phyloP scores from a whole-genome alignment of 108 stramenopile genomes.

The Cyclotella atomus region DNA sequence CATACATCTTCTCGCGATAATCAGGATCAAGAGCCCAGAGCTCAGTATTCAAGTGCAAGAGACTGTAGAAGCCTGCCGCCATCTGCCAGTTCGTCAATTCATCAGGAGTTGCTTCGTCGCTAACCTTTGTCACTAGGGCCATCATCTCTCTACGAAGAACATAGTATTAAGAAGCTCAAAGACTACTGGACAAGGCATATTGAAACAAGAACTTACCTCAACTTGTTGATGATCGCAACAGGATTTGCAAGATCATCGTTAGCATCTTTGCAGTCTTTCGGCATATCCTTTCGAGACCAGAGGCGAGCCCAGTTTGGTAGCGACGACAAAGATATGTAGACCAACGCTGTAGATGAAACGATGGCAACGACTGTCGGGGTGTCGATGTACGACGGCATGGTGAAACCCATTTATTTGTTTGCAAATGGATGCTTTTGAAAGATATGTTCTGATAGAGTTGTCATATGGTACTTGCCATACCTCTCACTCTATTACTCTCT shows the following conservation, averaged over 20 bases:
- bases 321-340: neutral
- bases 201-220: neutral
- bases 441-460: no score
- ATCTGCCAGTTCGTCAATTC: conserved; percentile 4
- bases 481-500: no score
- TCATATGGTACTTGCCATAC: no score
- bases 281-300: neutral
- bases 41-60: neutral
- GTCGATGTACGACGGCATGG: conserved; percentile 4
- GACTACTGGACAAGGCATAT: neutral
- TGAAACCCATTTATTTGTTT: neutral
- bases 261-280: neutral
- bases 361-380: conserved; percentile 3
- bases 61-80: neutral
- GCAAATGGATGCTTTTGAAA: neutral
- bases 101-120: neutral
- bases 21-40: neutral
- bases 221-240: conserved; percentile 5
- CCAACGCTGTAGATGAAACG: neutral
- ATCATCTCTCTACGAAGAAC: conserved; percentile 3
- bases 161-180: no score
- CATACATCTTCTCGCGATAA: conserved; percentile 3
- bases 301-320: neutral
- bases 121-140: neutral
- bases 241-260: conserved; percentile 6